phyloP scores from a whole-genome alignment of 2,329 filamentous ascomycete species.

The Acrocalymma vagum region DNA sequence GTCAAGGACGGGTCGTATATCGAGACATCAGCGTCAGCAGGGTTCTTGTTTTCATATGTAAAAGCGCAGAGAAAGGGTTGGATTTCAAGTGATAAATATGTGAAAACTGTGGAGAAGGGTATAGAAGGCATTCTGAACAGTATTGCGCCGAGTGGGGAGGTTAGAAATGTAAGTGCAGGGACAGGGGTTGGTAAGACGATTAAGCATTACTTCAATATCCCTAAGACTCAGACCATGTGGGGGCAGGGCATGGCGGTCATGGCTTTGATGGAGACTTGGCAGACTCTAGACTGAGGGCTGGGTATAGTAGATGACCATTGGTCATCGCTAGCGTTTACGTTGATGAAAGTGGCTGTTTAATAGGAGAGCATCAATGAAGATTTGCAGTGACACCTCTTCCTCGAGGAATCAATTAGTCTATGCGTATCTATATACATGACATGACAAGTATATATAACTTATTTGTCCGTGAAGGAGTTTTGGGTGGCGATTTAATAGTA shows the following conservation, averaged over 20 bases:
- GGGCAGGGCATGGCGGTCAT: slow-evolving; percentile 5
- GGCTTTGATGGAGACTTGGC: slow-evolving; percentile 4
- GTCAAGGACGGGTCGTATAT: slow-evolving; percentile 2
- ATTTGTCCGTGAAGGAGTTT: no score
- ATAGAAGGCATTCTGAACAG: background rate
- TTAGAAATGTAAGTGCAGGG: slow-evolving; percentile 1
- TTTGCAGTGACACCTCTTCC: no score
- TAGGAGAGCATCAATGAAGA: no score
- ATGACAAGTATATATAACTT: no score
- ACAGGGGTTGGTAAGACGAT: background rate
- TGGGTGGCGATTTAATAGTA: no score
- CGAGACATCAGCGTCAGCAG: slow-evolving; percentile 1
- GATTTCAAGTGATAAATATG: background rate
- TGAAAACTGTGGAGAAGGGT: background rate
- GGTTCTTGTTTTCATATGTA: slow-evolving; percentile 1
- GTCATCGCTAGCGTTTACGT: no score
- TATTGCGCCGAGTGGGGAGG: slow-evolving; percentile 1
- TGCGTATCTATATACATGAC: no score
- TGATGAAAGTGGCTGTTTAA: no score
- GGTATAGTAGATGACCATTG: no score
- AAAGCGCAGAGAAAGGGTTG: slow-evolving; percentile 2
- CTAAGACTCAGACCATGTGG: background rate
- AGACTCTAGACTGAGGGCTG: no score
- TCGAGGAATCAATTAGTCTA: no score
- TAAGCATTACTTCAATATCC: background rate